phyloP scores from a whole-genome alignment of 495 filamentous ascomycete species.

The Polyplosphaeria fusca region DNA sequence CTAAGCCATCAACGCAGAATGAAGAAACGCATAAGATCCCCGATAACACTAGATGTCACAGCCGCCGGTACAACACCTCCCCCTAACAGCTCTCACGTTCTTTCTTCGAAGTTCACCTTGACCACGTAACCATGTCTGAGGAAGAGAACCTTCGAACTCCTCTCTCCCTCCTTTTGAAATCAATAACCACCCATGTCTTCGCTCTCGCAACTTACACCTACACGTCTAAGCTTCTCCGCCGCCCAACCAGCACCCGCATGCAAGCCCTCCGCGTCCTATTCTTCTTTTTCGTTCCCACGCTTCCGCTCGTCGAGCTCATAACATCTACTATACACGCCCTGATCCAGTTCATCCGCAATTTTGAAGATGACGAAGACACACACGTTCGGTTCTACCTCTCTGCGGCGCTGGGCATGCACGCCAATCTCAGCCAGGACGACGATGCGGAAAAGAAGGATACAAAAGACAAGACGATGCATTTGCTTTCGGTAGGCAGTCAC shows the following conservation, averaged over 20 bases:
- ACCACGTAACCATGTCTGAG: neutral
- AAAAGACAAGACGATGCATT: neutral
- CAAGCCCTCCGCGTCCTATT: constrained; percentile 18
- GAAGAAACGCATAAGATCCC: neutral
- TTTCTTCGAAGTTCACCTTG: neutral
- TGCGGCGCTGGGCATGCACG: constrained; percentile 11
- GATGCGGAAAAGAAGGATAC: constrained; percentile 2
- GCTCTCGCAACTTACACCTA: constrained; percentile 14
- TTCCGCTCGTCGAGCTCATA: constrained; percentile 16
- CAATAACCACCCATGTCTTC: constrained; percentile 16
- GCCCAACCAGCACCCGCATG: constrained; percentile 3
- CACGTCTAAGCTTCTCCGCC: constrained; percentile 5
- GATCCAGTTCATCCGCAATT: constrained; percentile 18
- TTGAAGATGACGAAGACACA: constrained; percentile 17
- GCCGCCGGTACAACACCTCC: neutral
- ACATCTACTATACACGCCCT: neutral
- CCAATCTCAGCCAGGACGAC: constrained; percentile 1
- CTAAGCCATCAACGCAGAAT: neutral
- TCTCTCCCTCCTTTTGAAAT: constrained; percentile 12
- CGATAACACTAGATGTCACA: neutral
- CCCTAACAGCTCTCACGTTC: neutral
- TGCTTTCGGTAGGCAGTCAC: constrained; percentile 8
- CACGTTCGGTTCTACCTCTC: constrained; percentile 20
- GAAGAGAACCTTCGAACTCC: constrained; percentile 7
- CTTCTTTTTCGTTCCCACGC: constrained; percentile 20